phyloP scores from a whole-genome alignment of 371 early-diverging fungal genomes.

The Amoeboaphelidium occidentale region DNA sequence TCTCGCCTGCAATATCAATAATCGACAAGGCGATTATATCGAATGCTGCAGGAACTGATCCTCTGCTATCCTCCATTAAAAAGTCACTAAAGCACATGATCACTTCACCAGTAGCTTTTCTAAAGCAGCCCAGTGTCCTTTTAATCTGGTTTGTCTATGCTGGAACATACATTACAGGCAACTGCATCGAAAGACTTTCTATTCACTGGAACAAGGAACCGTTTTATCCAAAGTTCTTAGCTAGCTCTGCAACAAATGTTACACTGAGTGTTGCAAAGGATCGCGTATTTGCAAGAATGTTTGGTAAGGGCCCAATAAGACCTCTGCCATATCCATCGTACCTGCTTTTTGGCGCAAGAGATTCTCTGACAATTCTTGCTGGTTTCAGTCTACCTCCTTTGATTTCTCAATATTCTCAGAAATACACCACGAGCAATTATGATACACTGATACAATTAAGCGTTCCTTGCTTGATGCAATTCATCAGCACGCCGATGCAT shows the following conservation, averaged over 20 bases:
- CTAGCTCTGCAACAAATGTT: slow-evolving; percentile 27
- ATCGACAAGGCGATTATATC: no score
- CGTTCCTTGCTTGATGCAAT: slow-evolving; percentile 27
- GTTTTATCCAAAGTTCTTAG: slow-evolving; percentile 25
- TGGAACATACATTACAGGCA: slow-evolving; percentile 29
- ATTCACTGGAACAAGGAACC: slow-evolving; percentile 8
- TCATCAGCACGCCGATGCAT: slow-evolving; percentile 30
- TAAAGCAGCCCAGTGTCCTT: slow-evolving; percentile 18
- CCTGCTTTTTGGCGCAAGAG: slow-evolving; percentile 26
- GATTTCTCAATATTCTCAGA: slow-evolving; percentile 11
- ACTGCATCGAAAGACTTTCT: slow-evolving; percentile 24
- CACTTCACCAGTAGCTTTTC: slow-evolving; percentile 17
- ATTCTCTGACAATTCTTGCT: slow-evolving; percentile 32
- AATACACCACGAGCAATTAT: slow-evolving; percentile 8
- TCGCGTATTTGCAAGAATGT: slow-evolving; percentile 28
- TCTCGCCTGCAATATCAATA: no score
- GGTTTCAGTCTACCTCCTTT: slow-evolving; percentile 32
- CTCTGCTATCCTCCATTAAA: no score
- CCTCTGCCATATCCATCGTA: slow-evolving; percentile 24
- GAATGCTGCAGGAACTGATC: no score
- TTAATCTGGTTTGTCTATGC: slow-evolving; percentile 27
- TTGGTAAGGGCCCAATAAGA: slow-evolving; percentile 18
- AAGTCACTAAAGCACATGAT: no score
- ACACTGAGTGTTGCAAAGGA: slow-evolving; percentile 29
- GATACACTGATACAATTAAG: slow-evolving; percentile 20